These are phyloP conservation scores for Penicillium tannophilum DNA, from an alignment of 495 filamentous ascomycete species.

Conservation along the genomic window DNA sequence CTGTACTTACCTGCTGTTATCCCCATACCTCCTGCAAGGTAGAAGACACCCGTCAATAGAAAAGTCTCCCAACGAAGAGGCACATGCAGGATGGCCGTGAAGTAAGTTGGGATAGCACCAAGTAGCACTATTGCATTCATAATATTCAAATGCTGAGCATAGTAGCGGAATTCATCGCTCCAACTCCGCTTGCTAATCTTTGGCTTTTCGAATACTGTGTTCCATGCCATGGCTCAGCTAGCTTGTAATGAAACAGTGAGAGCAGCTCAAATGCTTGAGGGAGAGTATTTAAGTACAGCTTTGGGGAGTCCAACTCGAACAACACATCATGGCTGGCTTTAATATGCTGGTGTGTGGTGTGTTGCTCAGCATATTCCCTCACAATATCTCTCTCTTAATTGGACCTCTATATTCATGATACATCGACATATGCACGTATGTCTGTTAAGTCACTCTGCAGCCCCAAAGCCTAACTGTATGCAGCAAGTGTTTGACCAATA, in stretches of 20 bases:
- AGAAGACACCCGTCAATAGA: background rate
- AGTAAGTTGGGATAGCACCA: background rate
- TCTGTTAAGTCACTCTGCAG: background rate
- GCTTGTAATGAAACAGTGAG: background rate
- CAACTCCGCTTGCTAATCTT: background rate
- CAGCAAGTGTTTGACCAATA: background rate
- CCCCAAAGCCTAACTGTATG: background rate
- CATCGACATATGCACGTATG: background rate
- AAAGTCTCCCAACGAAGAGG: constrained; percentile 1
- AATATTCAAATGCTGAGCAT: background rate
- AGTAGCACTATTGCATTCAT: background rate
- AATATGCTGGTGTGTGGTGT: background rate
- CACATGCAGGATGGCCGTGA: background rate
- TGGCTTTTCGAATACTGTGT: background rate
- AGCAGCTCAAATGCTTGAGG: background rate
- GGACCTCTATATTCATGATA: background rate
- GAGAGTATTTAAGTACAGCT: background rate
- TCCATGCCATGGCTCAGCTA: background rate
- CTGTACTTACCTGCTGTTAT: constrained; percentile 1
- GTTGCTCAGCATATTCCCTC: background rate
- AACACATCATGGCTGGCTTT: too few relatives aligned
- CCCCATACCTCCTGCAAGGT: constrained; percentile 1
- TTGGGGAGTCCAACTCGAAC: too few relatives aligned
- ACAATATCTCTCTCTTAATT: background rate
- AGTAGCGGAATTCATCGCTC: background rate